Percentiles rank a stretch among this genome's conserved stretches.
phyloP scores from a whole-genome alignment of 2,329 filamentous ascomycete genomes.

The Orbilia quercus region DNA sequence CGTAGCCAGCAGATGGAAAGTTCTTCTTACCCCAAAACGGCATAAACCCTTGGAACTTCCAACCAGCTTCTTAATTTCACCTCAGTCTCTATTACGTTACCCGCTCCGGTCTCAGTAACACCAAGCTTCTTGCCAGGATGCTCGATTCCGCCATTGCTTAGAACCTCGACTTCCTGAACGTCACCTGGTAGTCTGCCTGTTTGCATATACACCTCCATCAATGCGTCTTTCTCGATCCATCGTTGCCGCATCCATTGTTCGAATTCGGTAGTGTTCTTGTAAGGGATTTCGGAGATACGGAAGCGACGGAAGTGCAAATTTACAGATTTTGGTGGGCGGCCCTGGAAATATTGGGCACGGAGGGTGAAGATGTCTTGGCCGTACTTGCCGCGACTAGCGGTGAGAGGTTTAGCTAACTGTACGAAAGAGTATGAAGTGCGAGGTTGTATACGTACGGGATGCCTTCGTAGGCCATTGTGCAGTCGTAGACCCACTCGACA shows the following conservation, averaged over 20 bases:
- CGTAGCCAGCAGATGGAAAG: background rate
- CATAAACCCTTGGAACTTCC: slow-evolving; percentile 70
- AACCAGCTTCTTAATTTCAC: slow-evolving; percentile 69
- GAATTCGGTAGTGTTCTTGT: slow-evolving; percentile 78
- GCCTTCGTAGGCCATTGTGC: slow-evolving; percentile 94
- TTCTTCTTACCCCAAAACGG: slow-evolving; percentile 64
- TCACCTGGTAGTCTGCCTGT: slow-evolving; percentile 84
- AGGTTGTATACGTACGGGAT: slow-evolving; percentile 75
- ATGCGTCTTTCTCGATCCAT: slow-evolving; percentile 91
- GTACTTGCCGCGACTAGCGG: slow-evolving; percentile 77
- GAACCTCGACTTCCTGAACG: slow-evolving; percentile 62
- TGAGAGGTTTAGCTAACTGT: slow-evolving; percentile 24
- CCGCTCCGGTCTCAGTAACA: slow-evolving; percentile 61
- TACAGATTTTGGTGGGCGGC: slow-evolving; percentile 89
- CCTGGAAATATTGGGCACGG: slow-evolving; percentile 86
- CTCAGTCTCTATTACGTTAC: slow-evolving; percentile 68
- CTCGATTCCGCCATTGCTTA: slow-evolving; percentile 49
- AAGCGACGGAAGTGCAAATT: slow-evolving; percentile 97
- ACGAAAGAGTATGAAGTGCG: slow-evolving; percentile 6
- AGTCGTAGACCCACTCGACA: slow-evolving; percentile 88
- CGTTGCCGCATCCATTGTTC: slow-evolving; percentile 84
- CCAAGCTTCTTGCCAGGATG: slow-evolving; percentile 59
- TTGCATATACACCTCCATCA: slow-evolving; percentile 83
- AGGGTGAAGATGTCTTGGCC: slow-evolving; percentile 93
- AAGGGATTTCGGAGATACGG: slow-evolving; percentile 80